Base-by-base conservation (phyloP, 2,329 filamentous ascomycete genomes). In the Berkeleyomyces rouxiae region DNA sequence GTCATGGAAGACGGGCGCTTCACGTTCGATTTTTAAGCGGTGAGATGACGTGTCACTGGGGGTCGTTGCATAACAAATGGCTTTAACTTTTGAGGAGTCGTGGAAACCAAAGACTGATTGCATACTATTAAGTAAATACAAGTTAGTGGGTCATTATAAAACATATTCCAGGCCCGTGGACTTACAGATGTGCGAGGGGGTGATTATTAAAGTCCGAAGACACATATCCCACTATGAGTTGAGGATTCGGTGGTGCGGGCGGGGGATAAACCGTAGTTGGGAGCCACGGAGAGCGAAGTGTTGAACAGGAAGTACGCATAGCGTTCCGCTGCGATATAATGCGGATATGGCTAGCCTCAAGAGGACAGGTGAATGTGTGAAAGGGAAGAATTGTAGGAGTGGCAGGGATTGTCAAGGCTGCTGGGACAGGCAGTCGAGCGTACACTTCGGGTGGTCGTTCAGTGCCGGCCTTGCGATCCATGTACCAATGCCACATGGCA, bases 161-260 rank as follows among this genome's bases (percentile, higher is more conserved):
- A 47, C 57, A 61, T 10, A 13, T 13, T 44, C 7, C 9, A 57
- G 4, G 10, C 4, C 23, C 10, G 37, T 39, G 13, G 11, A 69
- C 79, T 75, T 75, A 83, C 79, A 99, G 73, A 74, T 99, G 93
- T 33, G 93, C 93, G 42, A 99, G 77, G 3, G 93, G 93, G 71
- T 99, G 93, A 69, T 99, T 99, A 71, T 99, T 99, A 74, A 99
- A 99, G 73, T 99, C 93, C 0, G 93, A 97, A 3, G 93, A 97
- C 44, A 99, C 85, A 72, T 99, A 99, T 57, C 93, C 93, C 65
- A 99, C 84, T 67, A 90, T 92, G n/a, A 99, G 78, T 67, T 86
- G 83, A 0, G 91, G 90, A 51, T 77, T 79, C 1, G 93, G 93
- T 1, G 93, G 91, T 2, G 82, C 73, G 0, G 93, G 93, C 2